A percentile compares a stretch with the other conserved stretches of the same genome.
Conservation (phyloP, 2,329 filamentous ascomycete species). For the Mariannaea sp. region DNA sequence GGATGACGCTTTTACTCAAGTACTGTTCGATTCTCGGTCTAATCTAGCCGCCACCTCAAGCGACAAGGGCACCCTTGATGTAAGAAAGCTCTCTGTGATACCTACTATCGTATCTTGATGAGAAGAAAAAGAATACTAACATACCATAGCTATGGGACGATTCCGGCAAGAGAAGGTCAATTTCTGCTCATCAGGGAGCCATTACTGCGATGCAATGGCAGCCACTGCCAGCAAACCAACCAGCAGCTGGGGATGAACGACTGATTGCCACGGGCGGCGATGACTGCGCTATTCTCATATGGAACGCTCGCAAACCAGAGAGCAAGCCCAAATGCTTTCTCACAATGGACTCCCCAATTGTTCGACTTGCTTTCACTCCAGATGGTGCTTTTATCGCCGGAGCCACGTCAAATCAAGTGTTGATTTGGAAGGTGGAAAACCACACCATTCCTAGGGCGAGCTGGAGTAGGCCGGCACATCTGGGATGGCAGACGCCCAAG, state of each 20-base stretch:
- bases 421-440: conserved; percentile 69
- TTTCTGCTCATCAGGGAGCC: conserved; percentile 62
- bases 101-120: not conserved
- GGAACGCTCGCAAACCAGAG: conserved; percentile 62
- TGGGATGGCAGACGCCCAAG: conserved; percentile 63
- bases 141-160: conserved; percentile 58
- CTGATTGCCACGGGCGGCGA: conserved; percentile 66
- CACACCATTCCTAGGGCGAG: conserved; percentile 61
- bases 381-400: conserved; percentile 67
- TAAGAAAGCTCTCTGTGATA: conserved; percentile 46
- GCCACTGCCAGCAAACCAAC: conserved; percentile 50
- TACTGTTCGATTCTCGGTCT: conserved; percentile 60
- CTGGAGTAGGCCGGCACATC: conserved; percentile 61
- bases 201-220: conserved; percentile 67
- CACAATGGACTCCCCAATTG: conserved; percentile 63
- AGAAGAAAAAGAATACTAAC: conserved; percentile 21
- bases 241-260: conserved; percentile 53
- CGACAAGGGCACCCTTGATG: conserved; percentile 64
- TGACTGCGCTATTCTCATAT: conserved; percentile 66
- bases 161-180: conserved; percentile 57
- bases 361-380: conserved; percentile 65
- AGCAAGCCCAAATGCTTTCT: conserved; percentile 63
- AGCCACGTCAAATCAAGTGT: conserved; percentile 60
- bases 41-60: conserved; percentile 62
- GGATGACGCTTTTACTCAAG: conserved; percentile 58